Percentiles rank a stretch among this genome's conserved stretches.
Conservation (phyloP, 225 moss, liverwort and hornwort species). For the Polytrichum commune region DNA sequence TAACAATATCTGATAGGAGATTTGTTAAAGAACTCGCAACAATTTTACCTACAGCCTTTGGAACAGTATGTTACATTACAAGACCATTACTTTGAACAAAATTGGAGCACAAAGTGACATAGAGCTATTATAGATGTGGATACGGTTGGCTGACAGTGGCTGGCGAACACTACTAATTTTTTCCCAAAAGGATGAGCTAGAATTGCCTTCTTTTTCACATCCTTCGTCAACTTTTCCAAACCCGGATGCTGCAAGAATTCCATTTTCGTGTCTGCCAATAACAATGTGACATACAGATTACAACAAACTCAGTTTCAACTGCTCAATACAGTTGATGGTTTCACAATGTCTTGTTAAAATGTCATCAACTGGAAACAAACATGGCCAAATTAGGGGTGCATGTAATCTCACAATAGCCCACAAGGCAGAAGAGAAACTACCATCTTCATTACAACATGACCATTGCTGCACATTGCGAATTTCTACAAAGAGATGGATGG, state of each 20-base stretch:
- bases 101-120: too few relatives aligned
- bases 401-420: background rate
- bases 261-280: conserved; percentile 69
- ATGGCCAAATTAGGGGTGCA: too few relatives aligned
- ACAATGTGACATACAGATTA: background rate
- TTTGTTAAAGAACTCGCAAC: conserved; percentile 19
- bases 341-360: too few relatives aligned
- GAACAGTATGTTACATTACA: too few relatives aligned
- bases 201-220: conserved; percentile 11
- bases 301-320: background rate
- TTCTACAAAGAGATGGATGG: background rate
- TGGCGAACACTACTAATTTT: conserved; percentile 19
- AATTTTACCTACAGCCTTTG: background rate
- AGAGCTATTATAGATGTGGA: conserved; percentile 16
- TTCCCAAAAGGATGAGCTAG: conserved; percentile 13
- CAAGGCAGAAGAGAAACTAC: too few relatives aligned
- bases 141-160: conserved; percentile 47
- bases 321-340: background rate
- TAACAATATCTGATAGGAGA: conserved; percentile 59
- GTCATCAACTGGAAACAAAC: too few relatives aligned
- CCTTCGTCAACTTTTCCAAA: conserved; percentile 11
- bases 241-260: conserved; percentile 47
- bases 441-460: too few relatives aligned
- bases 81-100: too few relatives aligned
- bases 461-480: too few relatives aligned